phyloP scores from a whole-genome alignment of 345 rosid species.

The Kernera saxatilis region DNA sequence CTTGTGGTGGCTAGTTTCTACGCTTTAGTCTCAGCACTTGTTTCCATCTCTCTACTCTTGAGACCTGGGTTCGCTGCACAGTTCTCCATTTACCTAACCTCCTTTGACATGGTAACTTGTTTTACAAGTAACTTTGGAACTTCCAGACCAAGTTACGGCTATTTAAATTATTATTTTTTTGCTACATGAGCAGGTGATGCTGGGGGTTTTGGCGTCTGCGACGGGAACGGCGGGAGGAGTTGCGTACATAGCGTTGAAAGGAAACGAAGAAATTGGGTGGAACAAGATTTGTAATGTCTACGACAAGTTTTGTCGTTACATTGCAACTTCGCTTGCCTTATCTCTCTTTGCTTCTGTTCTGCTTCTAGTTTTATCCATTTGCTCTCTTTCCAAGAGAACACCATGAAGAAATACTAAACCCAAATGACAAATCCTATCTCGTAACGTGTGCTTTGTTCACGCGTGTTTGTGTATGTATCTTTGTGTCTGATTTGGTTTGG shows the following conservation, averaged over 20 bases:
- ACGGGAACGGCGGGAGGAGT: constrained; percentile 72
- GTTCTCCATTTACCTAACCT: constrained; percentile 36
- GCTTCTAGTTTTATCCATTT: constrained; percentile 48
- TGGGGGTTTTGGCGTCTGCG: constrained; percentile 75
- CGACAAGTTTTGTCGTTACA: constrained; percentile 59
- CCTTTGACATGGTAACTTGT: constrained; percentile 49
- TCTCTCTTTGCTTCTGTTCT: constrained; percentile 51
- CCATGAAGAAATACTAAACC: background rate
- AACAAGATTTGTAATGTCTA: constrained; percentile 45
- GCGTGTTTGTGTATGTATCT: background rate
- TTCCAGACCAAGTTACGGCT: background rate
- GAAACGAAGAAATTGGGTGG: constrained; percentile 54
- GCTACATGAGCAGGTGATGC: constrained; percentile 48
- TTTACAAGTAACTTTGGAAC: constrained; percentile 10
- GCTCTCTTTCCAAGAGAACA: constrained; percentile 37
- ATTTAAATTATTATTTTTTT: no score
- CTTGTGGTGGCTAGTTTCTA: constrained; percentile 56
- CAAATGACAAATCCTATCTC: background rate
- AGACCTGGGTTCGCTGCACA: constrained; percentile 36
- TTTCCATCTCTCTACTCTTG: constrained; percentile 39
- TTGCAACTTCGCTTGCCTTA: constrained; percentile 40
- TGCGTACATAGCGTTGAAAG: constrained; percentile 63
- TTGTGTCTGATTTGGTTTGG: constrained; percentile 2
- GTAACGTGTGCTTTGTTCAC: background rate
- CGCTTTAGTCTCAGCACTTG: constrained; percentile 45